Conservation (phyloP, 306 rosid species). For the Ammopiptanthus mongolicus region DNA sequence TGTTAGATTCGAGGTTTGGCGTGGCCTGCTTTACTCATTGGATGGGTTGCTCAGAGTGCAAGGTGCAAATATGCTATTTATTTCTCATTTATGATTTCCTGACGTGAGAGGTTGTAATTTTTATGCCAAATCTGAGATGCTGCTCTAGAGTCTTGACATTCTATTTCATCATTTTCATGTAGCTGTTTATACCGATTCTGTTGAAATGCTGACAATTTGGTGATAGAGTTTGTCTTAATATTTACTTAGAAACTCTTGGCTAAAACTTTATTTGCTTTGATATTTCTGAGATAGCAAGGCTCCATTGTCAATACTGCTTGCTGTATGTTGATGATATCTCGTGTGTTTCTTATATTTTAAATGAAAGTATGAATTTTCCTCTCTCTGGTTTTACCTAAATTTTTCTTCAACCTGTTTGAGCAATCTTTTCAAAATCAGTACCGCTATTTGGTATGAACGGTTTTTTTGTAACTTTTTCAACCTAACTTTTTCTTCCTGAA, state of each 20-base stretch:
- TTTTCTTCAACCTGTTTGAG: background rate
- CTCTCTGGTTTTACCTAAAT: background rate
- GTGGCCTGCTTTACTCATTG: conserved; percentile 70
- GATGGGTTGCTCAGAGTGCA: conserved; percentile 72
- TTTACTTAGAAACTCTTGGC: background rate
- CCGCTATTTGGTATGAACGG: too few species aligned
- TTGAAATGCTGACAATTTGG: background rate
- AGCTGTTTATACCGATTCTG: background rate
- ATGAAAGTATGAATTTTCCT: background rate
- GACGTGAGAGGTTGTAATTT: background rate
- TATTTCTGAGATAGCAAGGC: background rate
- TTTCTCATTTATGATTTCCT: conserved; percentile 19
- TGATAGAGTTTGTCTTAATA: background rate
- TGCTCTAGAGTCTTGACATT: background rate
- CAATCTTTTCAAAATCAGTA: background rate
- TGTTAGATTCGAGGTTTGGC: conserved; percentile 65
- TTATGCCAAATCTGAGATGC: background rate
- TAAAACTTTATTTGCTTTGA: background rate
- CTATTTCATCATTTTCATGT: conserved; percentile 12
- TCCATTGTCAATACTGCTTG: background rate
- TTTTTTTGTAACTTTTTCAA: too few species aligned
- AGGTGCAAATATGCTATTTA: conserved; percentile 36
- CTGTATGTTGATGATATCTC: background rate
- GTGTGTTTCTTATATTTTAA: background rate
- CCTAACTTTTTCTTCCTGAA: too few species aligned